Percentiles rank a stretch among this genome's conserved stretches.
Conservation (phyloP, 441 rosid genomes). For the Pelargonium cotyledonis region DNA sequence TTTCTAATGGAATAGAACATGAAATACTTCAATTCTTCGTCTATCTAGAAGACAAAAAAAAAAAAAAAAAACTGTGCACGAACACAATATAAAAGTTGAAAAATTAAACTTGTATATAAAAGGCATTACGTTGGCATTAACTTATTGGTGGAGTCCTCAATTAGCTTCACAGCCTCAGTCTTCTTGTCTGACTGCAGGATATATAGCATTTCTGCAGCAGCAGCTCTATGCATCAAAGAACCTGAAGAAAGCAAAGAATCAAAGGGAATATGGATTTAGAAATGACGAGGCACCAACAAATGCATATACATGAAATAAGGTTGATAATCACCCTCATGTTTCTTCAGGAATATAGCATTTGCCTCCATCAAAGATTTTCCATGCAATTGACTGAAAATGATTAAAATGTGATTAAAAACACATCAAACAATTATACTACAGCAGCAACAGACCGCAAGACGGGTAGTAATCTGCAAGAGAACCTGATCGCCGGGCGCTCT, state of each 20-base stretch:
- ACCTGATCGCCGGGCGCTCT: conserved; percentile 89
- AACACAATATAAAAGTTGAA: no score
- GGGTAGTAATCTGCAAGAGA: conserved; percentile 13
- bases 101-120: conserved; percentile 11
- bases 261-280: not conserved
- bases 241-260: conserved; percentile 36
- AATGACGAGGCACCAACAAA: not conserved
- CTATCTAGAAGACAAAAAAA: not conserved
- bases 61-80: not conserved
- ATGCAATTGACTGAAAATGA: conserved; percentile 63
- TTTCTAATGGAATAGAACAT: conserved; percentile 31
- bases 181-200: conserved; percentile 67
- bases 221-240: conserved; percentile 95
- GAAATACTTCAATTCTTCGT: conserved; percentile 2
- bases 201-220: conserved; percentile 82
- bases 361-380: conserved; percentile 73
- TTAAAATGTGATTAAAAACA: conserved; percentile 8
- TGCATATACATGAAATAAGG: conserved; percentile 7
- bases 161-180: conserved; percentile 66
- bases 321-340: conserved; percentile 59
- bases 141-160: conserved; percentile 73
- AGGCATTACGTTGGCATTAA: conserved; percentile 43
- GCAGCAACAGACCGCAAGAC: not conserved
- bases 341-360: conserved; percentile 60
- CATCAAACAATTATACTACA: not conserved